Conservation (phyloP, 345 rosid species). For the Aquilaria malaccensis region DNA sequence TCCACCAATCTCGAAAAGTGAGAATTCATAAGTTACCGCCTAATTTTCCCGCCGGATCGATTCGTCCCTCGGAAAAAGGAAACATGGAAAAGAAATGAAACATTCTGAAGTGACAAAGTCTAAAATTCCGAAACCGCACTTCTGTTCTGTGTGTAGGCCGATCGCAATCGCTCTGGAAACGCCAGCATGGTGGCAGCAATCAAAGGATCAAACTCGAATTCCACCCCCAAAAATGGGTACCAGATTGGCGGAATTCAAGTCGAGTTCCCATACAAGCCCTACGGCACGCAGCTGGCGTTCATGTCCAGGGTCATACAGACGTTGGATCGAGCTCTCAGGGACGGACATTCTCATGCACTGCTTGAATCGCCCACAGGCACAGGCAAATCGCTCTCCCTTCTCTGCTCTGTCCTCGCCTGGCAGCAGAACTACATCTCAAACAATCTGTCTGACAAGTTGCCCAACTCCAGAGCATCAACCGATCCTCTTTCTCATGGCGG, state of each 20-base stretch:
- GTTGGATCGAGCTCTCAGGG: slow-evolving; percentile 80
- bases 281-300: slow-evolving; percentile 92
- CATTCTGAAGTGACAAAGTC: too few species aligned
- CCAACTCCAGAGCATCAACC: slow-evolving; percentile 45
- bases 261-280: slow-evolving; percentile 87
- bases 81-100: too few species aligned
- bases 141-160: too few species aligned
- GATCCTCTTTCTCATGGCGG: slow-evolving; percentile 91
- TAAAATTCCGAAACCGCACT: too few species aligned
- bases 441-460: slow-evolving; percentile 27
- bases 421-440: slow-evolving; percentile 49
- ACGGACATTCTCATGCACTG: slow-evolving; percentile 81
- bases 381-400: slow-evolving; percentile 94
- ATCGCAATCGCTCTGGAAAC: too few species aligned
- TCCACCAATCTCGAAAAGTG: too few species aligned
- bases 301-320: slow-evolving; percentile 92
- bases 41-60: too few species aligned
- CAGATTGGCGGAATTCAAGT: slow-evolving; percentile 73
- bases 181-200: slow-evolving; percentile 28
- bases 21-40: too few species aligned
- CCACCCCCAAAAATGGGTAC: slow-evolving; percentile 34
- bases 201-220: slow-evolving; percentile 15
- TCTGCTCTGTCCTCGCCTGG: slow-evolving; percentile 93
- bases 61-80: too few species aligned
- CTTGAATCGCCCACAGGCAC: slow-evolving; percentile 99